phyloP scores from a whole-genome alignment of 2,329 filamentous ascomycete species.

The Hypocrella siamensis region DNA sequence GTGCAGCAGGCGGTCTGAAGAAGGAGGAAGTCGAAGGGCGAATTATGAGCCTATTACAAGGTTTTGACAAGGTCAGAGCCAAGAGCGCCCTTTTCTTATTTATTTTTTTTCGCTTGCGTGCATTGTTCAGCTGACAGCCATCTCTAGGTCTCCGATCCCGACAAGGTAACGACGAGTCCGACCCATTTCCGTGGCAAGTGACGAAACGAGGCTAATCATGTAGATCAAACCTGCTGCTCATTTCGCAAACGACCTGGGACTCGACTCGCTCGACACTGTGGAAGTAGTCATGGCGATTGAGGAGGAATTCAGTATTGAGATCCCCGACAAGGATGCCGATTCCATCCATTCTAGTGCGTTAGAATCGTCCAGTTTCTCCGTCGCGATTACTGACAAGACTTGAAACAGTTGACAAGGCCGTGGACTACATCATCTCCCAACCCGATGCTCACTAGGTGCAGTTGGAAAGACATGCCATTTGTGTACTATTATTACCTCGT shows the following conservation, averaged over 20 bases:
- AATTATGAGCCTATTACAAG: constrained; percentile 83
- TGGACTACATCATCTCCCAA: constrained; percentile 85
- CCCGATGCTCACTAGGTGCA: constrained; percentile 84
- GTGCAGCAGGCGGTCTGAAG: constrained; percentile 60
- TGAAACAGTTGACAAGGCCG: constrained; percentile 80
- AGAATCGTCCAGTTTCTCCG: too few relatives aligned
- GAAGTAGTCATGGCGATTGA: constrained; percentile 99
- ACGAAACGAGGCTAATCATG: constrained; percentile 8
- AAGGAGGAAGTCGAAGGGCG: constrained; percentile 79
- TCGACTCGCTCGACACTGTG: constrained; percentile 95
- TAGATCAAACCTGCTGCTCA: constrained; percentile 74
- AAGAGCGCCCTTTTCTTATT: too few relatives aligned
- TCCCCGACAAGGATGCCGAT: constrained; percentile 94
- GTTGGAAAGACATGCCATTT: too few relatives aligned
- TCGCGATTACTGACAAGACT: neutral
- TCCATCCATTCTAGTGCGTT: constrained; percentile 79
- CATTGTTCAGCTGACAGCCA: neutral
- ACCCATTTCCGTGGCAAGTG: too few relatives aligned
- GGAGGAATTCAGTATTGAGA: constrained; percentile 87
- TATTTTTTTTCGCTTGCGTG: neutral
- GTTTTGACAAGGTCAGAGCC: constrained; percentile 96
- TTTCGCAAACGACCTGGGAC: constrained; percentile 92
- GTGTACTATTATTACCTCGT: too few relatives aligned
- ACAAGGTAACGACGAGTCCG: too few relatives aligned
- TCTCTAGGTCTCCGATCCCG: neutral